These are phyloP conservation scores for Alternaria solani DNA, from an alignment of 2,329 filamentous ascomycete genomes.

Conservation along the genomic window DNA sequence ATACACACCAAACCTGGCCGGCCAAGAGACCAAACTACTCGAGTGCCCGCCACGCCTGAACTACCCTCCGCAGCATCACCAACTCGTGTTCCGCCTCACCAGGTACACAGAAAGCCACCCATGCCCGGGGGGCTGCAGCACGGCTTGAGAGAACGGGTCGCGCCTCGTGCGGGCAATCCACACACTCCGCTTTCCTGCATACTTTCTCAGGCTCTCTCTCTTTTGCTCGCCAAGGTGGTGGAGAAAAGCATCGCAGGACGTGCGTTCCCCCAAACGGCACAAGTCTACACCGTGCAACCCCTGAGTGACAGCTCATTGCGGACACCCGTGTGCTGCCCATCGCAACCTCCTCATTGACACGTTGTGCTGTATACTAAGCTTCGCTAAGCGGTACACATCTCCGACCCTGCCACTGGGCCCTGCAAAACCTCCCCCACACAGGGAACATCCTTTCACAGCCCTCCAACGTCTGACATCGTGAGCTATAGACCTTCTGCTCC, in stretches of 20 bases:
- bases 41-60: neutral
- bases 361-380: neutral
- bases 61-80: neutral
- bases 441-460: neutral
- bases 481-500: neutral
- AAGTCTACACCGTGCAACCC: neutral
- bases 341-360: neutral
- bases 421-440: neutral
- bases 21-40: no score
- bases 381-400: neutral
- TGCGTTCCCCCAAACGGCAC: neutral
- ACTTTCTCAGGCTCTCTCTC: slow-evolving; percentile 1
- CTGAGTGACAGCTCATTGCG: neutral
- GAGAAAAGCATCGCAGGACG: neutral
- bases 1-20: no score
- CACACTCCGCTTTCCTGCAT: slow-evolving; percentile 14
- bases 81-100: neutral
- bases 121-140: slow-evolving; percentile 4
- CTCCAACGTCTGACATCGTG: neutral
- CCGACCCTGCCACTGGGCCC: neutral
- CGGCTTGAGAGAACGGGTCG: slow-evolving; percentile 10
- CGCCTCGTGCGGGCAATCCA: slow-evolving; percentile 8
- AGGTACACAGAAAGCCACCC: neutral
- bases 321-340: neutral
- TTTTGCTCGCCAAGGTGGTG: neutral